Base-by-base conservation (phyloP, 176 grass and related monocot genomes). In the Raddia guianensis region DNA sequence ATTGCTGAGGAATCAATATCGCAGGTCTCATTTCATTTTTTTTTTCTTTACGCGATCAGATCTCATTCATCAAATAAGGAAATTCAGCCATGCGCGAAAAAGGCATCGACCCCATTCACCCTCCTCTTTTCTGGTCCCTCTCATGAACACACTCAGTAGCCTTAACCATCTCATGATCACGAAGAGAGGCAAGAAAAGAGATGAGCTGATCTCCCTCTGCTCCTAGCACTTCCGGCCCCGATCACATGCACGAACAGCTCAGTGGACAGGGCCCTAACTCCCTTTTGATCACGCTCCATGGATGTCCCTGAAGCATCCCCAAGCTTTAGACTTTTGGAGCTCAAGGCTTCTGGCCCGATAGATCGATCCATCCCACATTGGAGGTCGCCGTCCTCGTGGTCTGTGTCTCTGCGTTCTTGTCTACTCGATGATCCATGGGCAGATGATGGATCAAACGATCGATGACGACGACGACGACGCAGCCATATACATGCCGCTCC, bases 201-300 rank as follows among this genome's bases (percentile, higher is more conserved):
- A n/a, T n/a, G n/a, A n/a, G n/a, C n/a, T n/a, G n/a, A n/a, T n/a
- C n/a, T n/a, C n/a, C n/a, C n/a, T n/a, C n/a, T n/a, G n/a, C n/a
- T 63, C 33, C 62, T 75, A 35, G 13, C 60, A 65, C 45, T 9
- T 18, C 45, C 50, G 69, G 81, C 56, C 15, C 44, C n/a, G 54
- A 72, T 73, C 88, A 85, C 85, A 91, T 88, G 89, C 33, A 21
- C 43, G 47, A 78, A 82, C 49, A 88, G 81, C 78, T 82, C 82
- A 73, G 21, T 53, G 66, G 83, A 88, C 65, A 83, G 5, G 43
- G 48, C 35, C 32, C 51, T 58, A 62, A 53, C 48, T 68, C 73
- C 56, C 9, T 51, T 80, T 85, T 63, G 70, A 40, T 40, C 37
- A 40, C 37, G 21, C 45, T 15, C 27, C 42, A 62, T 51, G 55